These are phyloP conservation scores for Haplographium delicatum DNA, from an alignment of 495 filamentous ascomycete genomes.

Conservation along the genomic window DNA sequence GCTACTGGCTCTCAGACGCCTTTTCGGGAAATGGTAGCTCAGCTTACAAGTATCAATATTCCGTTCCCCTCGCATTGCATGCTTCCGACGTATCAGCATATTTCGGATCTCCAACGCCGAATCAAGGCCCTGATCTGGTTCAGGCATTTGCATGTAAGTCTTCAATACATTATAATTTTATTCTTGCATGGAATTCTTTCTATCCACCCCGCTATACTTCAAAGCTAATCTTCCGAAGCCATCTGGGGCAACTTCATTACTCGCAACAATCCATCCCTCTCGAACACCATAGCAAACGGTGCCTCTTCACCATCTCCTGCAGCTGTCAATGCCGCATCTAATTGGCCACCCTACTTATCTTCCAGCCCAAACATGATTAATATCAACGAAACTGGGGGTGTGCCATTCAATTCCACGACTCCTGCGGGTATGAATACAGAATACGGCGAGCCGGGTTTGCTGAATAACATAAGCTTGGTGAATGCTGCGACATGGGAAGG, in stretches of 20 bases:
- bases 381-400: constrained; percentile 50
- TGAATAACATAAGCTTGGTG: constrained; percentile 42
- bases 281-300: constrained; percentile 32
- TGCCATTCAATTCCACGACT: constrained; percentile 20
- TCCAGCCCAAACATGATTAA: constrained; percentile 38
- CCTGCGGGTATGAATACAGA: constrained; percentile 15
- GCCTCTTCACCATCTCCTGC: constrained; percentile 5
- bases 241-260: constrained; percentile 46
- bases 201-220: too few relatives aligned
- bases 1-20: constrained; percentile 56
- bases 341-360: constrained; percentile 30
- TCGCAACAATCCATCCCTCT: constrained; percentile 37
- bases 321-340: background rate
- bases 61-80: constrained; percentile 41
- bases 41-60: constrained; percentile 48
- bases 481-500: constrained; percentile 51
- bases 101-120: constrained; percentile 14
- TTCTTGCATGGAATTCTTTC: too few relatives aligned
- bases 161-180: too few relatives aligned
- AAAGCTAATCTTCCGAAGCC: constrained; percentile 8
- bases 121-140: constrained; percentile 19
- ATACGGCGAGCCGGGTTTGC: constrained; percentile 39
- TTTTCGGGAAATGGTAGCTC: constrained; percentile 25
- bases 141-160: constrained; percentile 10
- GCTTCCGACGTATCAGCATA: constrained; percentile 39